Evolutionary conservation across 306 rosid genomes (phyloP), one percentile per base, ranked within the genome.

Genomic region (Fragaria nilgerrensis): DNA sequence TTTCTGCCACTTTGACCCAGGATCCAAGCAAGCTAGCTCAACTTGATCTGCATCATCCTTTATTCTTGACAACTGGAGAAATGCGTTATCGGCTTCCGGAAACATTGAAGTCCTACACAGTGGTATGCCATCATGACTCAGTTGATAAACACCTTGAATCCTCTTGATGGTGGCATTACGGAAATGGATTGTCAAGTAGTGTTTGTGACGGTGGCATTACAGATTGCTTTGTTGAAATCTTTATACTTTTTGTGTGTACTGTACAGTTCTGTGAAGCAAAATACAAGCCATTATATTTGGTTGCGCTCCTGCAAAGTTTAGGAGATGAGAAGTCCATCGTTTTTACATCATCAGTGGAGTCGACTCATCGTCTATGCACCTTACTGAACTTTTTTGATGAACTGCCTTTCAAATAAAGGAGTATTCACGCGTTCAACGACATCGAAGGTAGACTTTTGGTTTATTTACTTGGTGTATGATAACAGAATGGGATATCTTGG

Each of bases 301-400:
- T 86, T 84, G 93, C 87, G 39, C 97, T 95, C 63, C 86, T 92
- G 77, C 92, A 89, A 86, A 85, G 87, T 56, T 78, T 95, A 45
- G 97, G 82, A 82, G 88, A 79, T 44, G 97, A 92, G 80, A 92
- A 95, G 78, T 92, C 96, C 89, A 89, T 95, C 6, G 89, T 92
- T 85, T 95, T 95, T 70, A 92, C 98, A 41, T 85, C 90, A 77
- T 95, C 97, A 17, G 98, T 95, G 86, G 97, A 89, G 64, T 88
- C 97, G 25, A 90, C 98, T 70, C 97, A 87, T 74, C 93, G 93
- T 63, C 91, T 95, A 27, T 90, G 97, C 86, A 81, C 90, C 45
- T 86, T 95, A 74, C 80, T 95, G 25, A 88, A 89, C 82, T 92
- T 83, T 81, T 92, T 95, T 79, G 84, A 37, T 50, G 87, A 86